Conservation (phyloP, 2,329 filamentous ascomycete genomes). For the Colletotrichum brevisporum region DNA sequence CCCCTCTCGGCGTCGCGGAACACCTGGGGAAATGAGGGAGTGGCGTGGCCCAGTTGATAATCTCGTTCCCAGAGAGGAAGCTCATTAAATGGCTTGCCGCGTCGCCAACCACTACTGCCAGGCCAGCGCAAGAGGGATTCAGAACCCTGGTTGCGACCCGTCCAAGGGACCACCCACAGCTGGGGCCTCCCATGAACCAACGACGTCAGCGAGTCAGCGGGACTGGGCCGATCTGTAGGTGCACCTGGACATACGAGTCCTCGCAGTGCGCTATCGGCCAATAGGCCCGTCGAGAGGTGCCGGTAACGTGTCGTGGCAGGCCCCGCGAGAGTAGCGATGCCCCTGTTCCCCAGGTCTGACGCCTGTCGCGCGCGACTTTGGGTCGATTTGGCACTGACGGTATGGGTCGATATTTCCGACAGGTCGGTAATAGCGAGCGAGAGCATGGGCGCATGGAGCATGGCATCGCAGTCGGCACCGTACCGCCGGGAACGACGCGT, state of each 20-base stretch:
- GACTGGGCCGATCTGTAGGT: not conserved
- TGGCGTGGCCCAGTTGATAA: not conserved
- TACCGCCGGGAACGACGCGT: not conserved
- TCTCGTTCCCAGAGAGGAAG: slow-evolving; percentile 22
- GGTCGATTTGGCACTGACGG: not conserved
- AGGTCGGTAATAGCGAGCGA: not conserved
- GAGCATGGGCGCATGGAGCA: not conserved
- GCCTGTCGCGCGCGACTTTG: slow-evolving; percentile 8
- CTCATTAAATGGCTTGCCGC: slow-evolving; percentile 7
- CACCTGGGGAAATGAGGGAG: not conserved
- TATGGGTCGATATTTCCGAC: not conserved
- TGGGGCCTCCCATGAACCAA: not conserved
- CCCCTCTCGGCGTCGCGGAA: not conserved
- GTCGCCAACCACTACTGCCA: not conserved
- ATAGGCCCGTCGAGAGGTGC: not conserved
- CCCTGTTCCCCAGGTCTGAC: not conserved
- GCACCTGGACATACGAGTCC: not conserved
- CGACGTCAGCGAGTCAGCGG: slow-evolving; percentile 26
- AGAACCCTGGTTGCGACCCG: not conserved
- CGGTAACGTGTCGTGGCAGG: not conserved
- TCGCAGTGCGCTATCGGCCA: too few species aligned
- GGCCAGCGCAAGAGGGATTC: not conserved
- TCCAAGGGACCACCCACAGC: slow-evolving; percentile 11
- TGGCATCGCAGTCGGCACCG: not conserved
- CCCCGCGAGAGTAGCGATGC: not conserved